Conservation (phyloP, 805 yeast genomes). For the Cyberlindnera mrakii region DNA sequence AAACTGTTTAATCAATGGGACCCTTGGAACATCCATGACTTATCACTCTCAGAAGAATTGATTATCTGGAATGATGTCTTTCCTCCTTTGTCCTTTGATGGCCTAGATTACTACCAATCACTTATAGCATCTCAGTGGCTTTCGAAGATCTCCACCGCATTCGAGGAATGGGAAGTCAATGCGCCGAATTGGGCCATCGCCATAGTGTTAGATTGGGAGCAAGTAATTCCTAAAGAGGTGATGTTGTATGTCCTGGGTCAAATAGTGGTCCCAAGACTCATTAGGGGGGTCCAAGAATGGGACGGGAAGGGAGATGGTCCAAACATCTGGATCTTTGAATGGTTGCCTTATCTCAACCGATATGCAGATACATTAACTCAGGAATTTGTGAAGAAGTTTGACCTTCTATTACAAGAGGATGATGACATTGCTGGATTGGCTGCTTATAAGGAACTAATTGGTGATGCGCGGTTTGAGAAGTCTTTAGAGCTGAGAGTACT, state of each 20-base stretch:
- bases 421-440: conserved; percentile 17
- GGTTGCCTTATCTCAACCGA: conserved; percentile 27
- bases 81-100: conserved; percentile 1
- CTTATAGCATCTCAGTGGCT: conserved; percentile 31
- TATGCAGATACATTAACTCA: conserved; percentile 14
- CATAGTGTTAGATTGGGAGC: conserved; percentile 36
- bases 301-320: conserved; percentile 14
- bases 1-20: conserved; percentile 30
- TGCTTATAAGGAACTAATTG: conserved; percentile 30
- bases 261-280: conserved; percentile 34
- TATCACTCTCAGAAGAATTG: conserved; percentile 25
- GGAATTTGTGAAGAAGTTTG: conserved; percentile 21
- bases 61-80: conserved; percentile 22
- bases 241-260: conserved; percentile 25
- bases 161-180: conserved; percentile 32
- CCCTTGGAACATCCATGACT: conserved; percentile 28
- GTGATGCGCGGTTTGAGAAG: conserved; percentile 16
- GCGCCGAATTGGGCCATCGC: conserved; percentile 35
- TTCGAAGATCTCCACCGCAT: conserved; percentile 24
- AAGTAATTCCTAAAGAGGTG: conserved; percentile 26
- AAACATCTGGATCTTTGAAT: conserved; percentile 32
- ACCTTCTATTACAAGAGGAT: conserved; percentile 7
- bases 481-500: conserved; percentile 16
- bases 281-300: conserved; percentile 32
- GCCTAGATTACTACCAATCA: conserved; percentile 27